Conservation (phyloP, 352 stramenopile genomes). For the Pythium grandisporangium region DNA sequence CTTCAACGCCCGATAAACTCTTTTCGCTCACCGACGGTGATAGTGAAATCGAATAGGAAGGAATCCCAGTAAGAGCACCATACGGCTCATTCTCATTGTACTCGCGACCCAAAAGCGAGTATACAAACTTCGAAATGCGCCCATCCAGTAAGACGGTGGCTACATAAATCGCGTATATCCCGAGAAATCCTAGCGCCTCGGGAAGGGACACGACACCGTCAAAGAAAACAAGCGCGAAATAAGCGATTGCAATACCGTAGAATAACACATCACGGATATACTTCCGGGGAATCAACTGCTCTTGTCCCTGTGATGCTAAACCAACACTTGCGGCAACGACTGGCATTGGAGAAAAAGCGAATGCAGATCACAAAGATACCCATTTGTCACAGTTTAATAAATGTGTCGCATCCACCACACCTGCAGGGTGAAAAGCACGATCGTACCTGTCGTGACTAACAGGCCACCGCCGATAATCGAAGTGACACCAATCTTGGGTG, state of each 20-base stretch:
- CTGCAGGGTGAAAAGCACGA: background rate
- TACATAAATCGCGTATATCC: conserved; percentile 59
- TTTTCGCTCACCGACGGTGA: conserved; percentile 13
- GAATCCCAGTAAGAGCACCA: conserved; percentile 1
- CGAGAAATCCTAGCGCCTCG: conserved; percentile 62
- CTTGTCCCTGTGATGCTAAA: conserved; percentile 50
- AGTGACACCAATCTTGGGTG: conserved; percentile 57
- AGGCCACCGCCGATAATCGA: conserved; percentile 63
- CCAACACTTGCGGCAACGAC: conserved; percentile 69
- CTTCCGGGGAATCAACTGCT: conserved; percentile 70
- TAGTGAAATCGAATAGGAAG: background rate
- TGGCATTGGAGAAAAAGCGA: no score
- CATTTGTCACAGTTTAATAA: no score
- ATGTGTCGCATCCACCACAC: no score
- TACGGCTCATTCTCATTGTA: conserved; percentile 27
- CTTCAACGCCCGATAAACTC: conserved; percentile 15
- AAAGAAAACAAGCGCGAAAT: conserved; percentile 64
- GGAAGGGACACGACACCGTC: conserved; percentile 34
- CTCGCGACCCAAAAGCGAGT: background rate
- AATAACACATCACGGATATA: conserved; percentile 67
- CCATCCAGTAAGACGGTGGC: conserved; percentile 50
- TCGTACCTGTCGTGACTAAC: conserved; percentile 51
- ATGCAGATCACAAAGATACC: background rate
- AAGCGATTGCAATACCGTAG: conserved; percentile 61
- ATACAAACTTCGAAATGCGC: conserved; percentile 15